Evolutionary conservation across 2,329 filamentous ascomycete species (phyloP).

Genomic region (Rachicladosporium sp.): DNA sequence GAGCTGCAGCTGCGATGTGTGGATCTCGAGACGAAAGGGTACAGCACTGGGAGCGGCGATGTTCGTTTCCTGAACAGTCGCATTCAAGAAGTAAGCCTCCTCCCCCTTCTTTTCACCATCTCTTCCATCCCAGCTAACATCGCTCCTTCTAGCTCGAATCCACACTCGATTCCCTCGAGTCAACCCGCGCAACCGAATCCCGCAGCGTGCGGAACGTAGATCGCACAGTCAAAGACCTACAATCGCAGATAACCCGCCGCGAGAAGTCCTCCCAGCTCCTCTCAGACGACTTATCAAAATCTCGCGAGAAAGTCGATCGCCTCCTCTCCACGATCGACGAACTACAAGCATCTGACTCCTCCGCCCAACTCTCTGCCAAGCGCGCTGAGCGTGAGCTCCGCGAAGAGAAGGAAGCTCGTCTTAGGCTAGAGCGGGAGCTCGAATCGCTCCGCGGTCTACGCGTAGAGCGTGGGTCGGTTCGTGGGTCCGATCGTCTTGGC

Average conservation of each 20-base stretch:
- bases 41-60: slow-evolving; percentile 86
- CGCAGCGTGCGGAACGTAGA: slow-evolving; percentile 86
- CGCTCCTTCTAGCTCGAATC: slow-evolving; percentile 22
- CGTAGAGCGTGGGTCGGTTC: slow-evolving; percentile 42
- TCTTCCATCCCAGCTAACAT: slow-evolving; percentile 15
- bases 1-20: slow-evolving; percentile 82
- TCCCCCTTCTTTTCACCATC: slow-evolving; percentile 11
- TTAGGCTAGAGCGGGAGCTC: slow-evolving; percentile 76
- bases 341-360: slow-evolving; percentile 75
- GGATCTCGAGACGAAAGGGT: slow-evolving; percentile 93
- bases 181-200: slow-evolving; percentile 67
- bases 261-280: slow-evolving; percentile 75
- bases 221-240: slow-evolving; percentile 83
- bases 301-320: slow-evolving; percentile 82
- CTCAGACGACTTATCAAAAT: slow-evolving; percentile 69
- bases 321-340: slow-evolving; percentile 87
- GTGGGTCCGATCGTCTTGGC: slow-evolving; percentile 18
- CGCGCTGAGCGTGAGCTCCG: slow-evolving; percentile 81
- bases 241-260: slow-evolving; percentile 81
- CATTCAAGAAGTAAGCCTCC: slow-evolving; percentile 70
- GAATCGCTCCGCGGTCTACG: slow-evolving; percentile 67
- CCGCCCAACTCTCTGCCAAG: slow-evolving; percentile 66
- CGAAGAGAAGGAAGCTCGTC: slow-evolving; percentile 71
- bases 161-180: slow-evolving; percentile 76
- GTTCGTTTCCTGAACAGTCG: slow-evolving; percentile 89